Evolutionary conservation across 2,329 filamentous ascomycete genomes (phyloP), one percentile per base, ranked within the genome.

Genomic region (Trichophyton verrucosum): DNA sequence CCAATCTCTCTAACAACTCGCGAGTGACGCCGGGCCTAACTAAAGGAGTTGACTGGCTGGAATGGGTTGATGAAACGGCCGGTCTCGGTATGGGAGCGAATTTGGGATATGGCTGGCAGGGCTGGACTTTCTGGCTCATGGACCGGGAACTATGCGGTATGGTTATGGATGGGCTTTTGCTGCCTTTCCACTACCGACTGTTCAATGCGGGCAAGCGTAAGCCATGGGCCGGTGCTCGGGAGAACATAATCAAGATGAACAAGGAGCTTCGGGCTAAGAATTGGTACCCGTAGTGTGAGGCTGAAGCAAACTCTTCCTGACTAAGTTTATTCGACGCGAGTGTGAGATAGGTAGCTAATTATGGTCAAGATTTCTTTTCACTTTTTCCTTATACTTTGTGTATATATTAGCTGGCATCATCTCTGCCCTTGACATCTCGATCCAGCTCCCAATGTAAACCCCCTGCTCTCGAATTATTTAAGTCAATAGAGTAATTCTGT

Each of bases 41-140:
- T 57, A 59, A 63, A 24, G 62, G 59, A 8, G 60, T 63, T 8
- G 63, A 62, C 42, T 70, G 65, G 65, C 59, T 61, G 30, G 60
- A 60, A 3, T 75, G 71, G 70, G 49, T 72, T 27, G 68, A 74
- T 58, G 65, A 69, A 15, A 68, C 65, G 11, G 69, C 72, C 2
- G 73, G 72, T 5, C 66, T 67, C 22, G 68, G 68, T 3, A 63
- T 75, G 44, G 60, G 63, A 36, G 64, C 68, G 60, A 68, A 70
- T 49, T 66, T 74, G n/a, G 71, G 71, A 2, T 71, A 67, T 62
- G 68, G 67, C 13, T 61, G 59, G 59, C 63, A 66, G 40, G 71
- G 67, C 6, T 75, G 72, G 73, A 65, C 62, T 59, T 71, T 74
- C 57, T 75, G 72, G 69, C 67, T 67, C 61, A 62, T 61, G 7